Conservation (phyloP, 352 stramenopile genomes). For the Peronospora destructor region DNA sequence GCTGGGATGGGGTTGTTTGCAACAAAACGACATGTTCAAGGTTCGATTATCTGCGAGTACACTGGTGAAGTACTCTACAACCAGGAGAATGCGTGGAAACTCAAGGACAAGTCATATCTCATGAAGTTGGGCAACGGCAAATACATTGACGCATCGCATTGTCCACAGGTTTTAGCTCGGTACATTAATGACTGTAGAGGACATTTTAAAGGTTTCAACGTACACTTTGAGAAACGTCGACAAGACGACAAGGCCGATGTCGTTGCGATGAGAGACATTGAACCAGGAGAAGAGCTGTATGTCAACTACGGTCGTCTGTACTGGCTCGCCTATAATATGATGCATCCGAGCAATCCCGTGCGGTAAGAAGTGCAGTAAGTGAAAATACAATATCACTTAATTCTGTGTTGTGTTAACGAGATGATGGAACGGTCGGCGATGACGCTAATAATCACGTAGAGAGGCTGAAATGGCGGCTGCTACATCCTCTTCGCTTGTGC, state of each 20-base stretch:
- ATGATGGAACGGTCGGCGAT: not conserved
- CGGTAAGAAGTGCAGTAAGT: conserved; percentile 20
- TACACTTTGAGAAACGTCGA: conserved; percentile 66
- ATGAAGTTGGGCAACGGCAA: conserved; percentile 74
- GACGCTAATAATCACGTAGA: conserved; percentile 53
- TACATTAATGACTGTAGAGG: conserved; percentile 82
- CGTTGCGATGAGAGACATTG: conserved; percentile 53
- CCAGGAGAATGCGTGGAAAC: conserved; percentile 41
- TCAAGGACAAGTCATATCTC: conserved; percentile 66
- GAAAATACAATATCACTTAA: conserved; percentile 10
- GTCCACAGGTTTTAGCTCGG: conserved; percentile 39
- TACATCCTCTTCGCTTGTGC: conserved; percentile 51
- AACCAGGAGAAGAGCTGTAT: conserved; percentile 57
- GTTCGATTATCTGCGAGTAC: conserved; percentile 40
- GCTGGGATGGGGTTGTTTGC: conserved; percentile 53
- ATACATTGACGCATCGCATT: conserved; percentile 66
- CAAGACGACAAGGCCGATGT: conserved; percentile 44
- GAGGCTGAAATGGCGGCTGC: conserved; percentile 57
- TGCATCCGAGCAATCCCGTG: conserved; percentile 49
- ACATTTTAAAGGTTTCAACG: conserved; percentile 49
- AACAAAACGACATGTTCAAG: conserved; percentile 20
- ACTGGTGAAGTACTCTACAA: conserved; percentile 34
- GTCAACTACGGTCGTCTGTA: conserved; percentile 81
- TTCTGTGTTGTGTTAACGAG: not conserved
- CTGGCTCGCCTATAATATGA: conserved; percentile 73